Evolutionary conservation across 2,329 filamentous ascomycete genomes (phyloP).

Genomic region (Cyclaneusma minus): DNA sequence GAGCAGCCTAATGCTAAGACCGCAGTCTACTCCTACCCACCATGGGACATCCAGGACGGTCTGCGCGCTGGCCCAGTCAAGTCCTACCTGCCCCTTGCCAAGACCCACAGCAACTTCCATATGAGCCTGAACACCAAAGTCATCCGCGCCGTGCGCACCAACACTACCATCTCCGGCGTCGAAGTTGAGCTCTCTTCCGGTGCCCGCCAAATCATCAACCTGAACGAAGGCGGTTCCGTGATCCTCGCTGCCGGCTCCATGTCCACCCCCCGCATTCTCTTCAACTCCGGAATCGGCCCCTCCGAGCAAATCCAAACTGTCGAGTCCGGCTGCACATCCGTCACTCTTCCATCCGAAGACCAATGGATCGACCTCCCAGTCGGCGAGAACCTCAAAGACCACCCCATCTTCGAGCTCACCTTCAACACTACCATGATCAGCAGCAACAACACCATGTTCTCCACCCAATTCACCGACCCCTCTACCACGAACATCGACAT

Average conservation of each 20-base stretch:
- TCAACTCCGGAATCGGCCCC: constrained; percentile 8
- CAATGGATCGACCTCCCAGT: constrained; percentile 4
- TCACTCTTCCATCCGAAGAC: background rate
- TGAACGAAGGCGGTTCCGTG: constrained; percentile 14
- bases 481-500: constrained; percentile 15
- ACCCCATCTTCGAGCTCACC: constrained; percentile 2
- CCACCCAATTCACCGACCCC: constrained; percentile 2
- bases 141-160: constrained; percentile 44
- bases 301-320: constrained; percentile 2
- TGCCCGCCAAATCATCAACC: constrained; percentile 16
- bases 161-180: constrained; percentile 45
- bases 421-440: constrained; percentile 2
- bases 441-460: constrained; percentile 6
- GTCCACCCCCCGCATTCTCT: constrained; percentile 14
- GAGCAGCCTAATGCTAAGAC: constrained; percentile 45
- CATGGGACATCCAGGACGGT: constrained; percentile 48
- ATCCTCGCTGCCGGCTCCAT: constrained; percentile 11
- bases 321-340: background rate
- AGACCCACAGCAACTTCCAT: constrained; percentile 44
- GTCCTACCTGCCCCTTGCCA: constrained; percentile 50
- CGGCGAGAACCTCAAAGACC: constrained; percentile 2
- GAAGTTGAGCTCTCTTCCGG: constrained; percentile 33
- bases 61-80: constrained; percentile 53
- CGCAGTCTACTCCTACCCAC: constrained; percentile 42
- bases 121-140: constrained; percentile 50